Evolutionary conservation across 2,329 filamentous ascomycete genomes (phyloP), one percentile per base, ranked within the genome.

Genomic region (Aspergillus piperis): DNA sequence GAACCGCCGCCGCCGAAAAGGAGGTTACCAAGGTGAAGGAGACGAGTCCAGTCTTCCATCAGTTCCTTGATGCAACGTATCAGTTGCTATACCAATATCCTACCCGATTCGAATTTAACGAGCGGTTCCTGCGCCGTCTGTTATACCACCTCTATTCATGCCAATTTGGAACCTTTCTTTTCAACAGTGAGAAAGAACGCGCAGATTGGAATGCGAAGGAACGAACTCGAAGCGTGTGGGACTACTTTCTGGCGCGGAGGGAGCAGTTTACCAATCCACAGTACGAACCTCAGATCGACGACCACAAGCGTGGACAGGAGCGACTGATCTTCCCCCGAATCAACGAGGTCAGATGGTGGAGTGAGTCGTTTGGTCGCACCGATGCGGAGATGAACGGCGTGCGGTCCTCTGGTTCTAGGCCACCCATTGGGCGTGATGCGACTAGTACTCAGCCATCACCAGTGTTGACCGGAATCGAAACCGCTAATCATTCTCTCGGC

Each of bases 121-220:
- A 98, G 74, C 88, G 94, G 4, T 98, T 99, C 75, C 80, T 99
- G 6, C 86, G 92, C 25, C 87, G 95, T 19, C 81, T 99, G 3
- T 82, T 98, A 1, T 99, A 98, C 72, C 95, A 99, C 73, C 84
- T 96, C 1, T 94, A 98, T 73, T 94, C 94, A 0, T 96, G 93
- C 66, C 95, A 99, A 73, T 99, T 97, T 65, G 95, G 95, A 49
- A 97, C 94, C 0, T 99, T 99, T 73, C 82, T 99, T 5, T 96
- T 91, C 77, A 97, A 99, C 78, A 96, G 87, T 58, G 95, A 99
- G 75, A 95, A 92, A 71, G 90, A 96, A 70, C 88, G 95, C 3
- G 80, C 86, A 15, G 90, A 95, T 47, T 84, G 86, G 21, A 83
- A 82, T 27, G 87, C 90, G 1, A 80, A 82, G 41, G 88, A 92